Percentiles rank a stretch among this genome's conserved stretches.
Evolutionary conservation across 2,329 filamentous ascomycete genomes (phyloP).

Genomic region (Lojkania enalia): DNA sequence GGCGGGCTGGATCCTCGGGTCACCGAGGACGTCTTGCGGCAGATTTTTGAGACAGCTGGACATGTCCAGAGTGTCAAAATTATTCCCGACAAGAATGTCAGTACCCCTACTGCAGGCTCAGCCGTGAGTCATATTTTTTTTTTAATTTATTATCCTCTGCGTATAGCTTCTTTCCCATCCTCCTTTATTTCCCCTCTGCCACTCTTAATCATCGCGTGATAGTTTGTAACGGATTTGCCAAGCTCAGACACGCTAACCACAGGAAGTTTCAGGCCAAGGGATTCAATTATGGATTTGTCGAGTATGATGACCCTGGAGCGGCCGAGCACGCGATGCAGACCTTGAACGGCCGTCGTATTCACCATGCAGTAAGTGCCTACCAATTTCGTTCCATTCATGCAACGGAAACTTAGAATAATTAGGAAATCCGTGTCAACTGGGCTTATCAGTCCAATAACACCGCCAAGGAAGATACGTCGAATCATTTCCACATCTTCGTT

Average conservation of each 20-base stretch:
- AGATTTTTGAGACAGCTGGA: conserved; percentile 98
- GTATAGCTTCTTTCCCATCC: too few species aligned
- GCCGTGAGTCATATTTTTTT: too few species aligned
- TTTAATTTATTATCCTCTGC: too few species aligned
- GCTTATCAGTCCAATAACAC: conserved; percentile 95
- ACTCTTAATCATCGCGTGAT: neutral
- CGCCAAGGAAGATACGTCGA: conserved; percentile 96
- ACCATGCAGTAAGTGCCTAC: conserved; percentile 75
- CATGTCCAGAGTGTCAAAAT: conserved; percentile 99
- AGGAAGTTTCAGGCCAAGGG: conserved; percentile 82
- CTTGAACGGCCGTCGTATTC: conserved; percentile 90
- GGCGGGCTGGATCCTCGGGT: conserved; percentile 93
- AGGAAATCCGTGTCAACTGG: conserved; percentile 99
- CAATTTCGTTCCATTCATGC: conserved; percentile 3
- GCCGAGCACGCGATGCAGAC: conserved; percentile 98
- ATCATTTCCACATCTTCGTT: conserved; percentile 99
- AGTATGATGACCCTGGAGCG: conserved; percentile 96
- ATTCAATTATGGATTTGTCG: conserved; percentile 98
- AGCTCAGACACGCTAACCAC: conserved; percentile 8
- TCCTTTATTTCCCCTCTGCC: neutral
- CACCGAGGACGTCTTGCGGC: conserved; percentile 92
- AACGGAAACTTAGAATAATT: conserved; percentile 18
- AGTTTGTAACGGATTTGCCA: neutral
- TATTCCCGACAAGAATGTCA: conserved; percentile 98
- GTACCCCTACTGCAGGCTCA: conserved; percentile 37